Evolutionary conservation across 257 asterid species (phyloP).

Genomic region (Lavandula angustifolia): DNA sequence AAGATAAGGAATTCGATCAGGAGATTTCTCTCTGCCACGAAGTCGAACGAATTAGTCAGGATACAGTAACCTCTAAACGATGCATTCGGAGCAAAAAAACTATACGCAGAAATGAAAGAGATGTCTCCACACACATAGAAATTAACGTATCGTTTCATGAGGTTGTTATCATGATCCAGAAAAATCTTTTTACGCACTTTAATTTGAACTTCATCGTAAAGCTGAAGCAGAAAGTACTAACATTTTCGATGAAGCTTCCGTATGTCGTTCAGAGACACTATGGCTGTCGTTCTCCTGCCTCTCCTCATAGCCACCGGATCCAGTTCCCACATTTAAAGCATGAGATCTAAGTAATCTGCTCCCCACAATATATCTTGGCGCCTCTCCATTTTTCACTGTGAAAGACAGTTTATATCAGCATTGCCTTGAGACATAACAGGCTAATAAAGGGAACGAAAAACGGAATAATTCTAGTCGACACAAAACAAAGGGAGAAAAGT

Average conservation of each 20-base stretch:
- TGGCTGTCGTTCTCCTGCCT: conserved; percentile 31
- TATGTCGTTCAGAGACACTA: conserved; percentile 24
- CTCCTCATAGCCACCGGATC: conserved; percentile 40
- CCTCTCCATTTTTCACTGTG: conserved; percentile 28
- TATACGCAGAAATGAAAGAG: conserved; percentile 3
- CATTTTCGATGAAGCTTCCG: conserved; percentile 31
- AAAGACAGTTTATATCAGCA: conserved; percentile 2
- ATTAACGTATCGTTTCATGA: background rate
- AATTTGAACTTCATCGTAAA: conserved; percentile 5
- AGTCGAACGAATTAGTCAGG: conserved; percentile 38
- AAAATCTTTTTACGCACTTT: background rate
- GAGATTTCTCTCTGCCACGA: conserved; percentile 56
- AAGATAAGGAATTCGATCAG: conserved; percentile 66
- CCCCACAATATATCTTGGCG: background rate
- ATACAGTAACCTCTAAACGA: conserved; percentile 20
- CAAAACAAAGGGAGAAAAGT: background rate
- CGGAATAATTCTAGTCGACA: background rate
- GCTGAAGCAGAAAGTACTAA: conserved; percentile 23
- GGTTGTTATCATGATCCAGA: background rate
- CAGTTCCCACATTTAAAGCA: conserved; percentile 39
- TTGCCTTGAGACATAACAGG: background rate
- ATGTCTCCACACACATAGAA: conserved; percentile 13
- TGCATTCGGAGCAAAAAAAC: conserved; percentile 28
- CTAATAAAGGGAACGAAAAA: background rate
- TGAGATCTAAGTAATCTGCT: conserved; percentile 27